Base-by-base conservation (phyloP, 192 early-diverging fungal species). In the Chytriomyces sp. region DNA sequence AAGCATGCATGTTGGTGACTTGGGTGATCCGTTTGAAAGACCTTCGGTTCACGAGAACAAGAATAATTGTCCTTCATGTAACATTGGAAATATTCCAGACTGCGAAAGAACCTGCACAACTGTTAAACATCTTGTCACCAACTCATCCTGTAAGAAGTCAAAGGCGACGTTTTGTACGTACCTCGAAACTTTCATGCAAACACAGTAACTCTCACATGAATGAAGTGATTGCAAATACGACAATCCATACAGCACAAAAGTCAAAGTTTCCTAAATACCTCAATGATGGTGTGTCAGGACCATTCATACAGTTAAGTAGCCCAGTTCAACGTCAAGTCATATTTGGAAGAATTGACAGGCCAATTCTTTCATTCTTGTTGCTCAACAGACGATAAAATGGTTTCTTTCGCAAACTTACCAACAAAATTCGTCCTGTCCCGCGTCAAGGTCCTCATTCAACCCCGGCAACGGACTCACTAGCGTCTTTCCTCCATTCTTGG, bases 221-320 rank as follows among this genome's bases (percentile, higher is more conserved):
- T 52, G 81, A 10, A 80, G 85, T 32, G 78, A 84, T 14, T 25
- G 73, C 2, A 31, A 55, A 6, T 59, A 74, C 39, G 44, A 55
- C 8, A 40, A 76, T 22, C 56, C 80, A 3, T 87, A 88, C 68
- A 59, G 80, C 2, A 77, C 83, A 14, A 64, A 75, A 4, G 28
- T 77, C 30, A 32, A 22, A 5, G 82, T 83, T 2, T 31, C 59
- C 7, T 86, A 88, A 84, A 10, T 80, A 80, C 54, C 86, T 88
- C 64, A 75, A 77, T 40, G 87, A 89, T 58, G 75, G 85, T 14
- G 64, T 82, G 4, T 41, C 76, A 25, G 87, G 87, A 0, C 87
- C 87, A 14, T 89, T 82, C 58, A n/a, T 80, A 30, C 10, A 52
- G 38, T 62, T 64, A 78, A 12, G 58, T 81, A 5, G 19, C 67